Percentiles rank a stretch among this genome's conserved stretches.
Conservation (phyloP, 2,329 filamentous ascomycete species). For the Ceratocystis lukuohia region DNA sequence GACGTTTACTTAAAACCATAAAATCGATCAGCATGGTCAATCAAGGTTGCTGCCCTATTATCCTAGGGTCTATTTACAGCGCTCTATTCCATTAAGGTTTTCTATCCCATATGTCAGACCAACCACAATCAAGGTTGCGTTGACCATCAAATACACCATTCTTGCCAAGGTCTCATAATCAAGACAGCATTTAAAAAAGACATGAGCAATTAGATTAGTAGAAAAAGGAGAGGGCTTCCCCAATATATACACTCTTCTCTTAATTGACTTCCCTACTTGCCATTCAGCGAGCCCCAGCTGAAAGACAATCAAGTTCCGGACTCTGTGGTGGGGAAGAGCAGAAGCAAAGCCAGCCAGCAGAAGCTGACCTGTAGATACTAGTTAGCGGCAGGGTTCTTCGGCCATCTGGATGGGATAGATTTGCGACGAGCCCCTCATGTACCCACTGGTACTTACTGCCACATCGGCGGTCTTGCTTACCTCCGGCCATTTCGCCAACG, state of each 20-base stretch:
- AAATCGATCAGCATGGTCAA: too few species aligned
- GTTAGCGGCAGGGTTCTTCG: too few species aligned
- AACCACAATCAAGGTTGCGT: background rate
- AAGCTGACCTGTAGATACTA: background rate
- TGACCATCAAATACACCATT: background rate
- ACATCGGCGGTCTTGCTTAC: background rate
- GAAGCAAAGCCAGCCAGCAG: background rate
- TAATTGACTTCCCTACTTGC: background rate
- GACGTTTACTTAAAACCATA: too few species aligned
- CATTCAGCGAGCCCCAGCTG: too few species aligned
- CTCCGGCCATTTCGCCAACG: background rate
- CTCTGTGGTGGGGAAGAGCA: background rate
- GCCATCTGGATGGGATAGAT: too few species aligned
- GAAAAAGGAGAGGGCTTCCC: background rate
- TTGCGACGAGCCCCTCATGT: background rate
- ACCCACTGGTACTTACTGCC: background rate
- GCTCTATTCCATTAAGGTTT: background rate
- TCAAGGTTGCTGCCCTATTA: background rate
- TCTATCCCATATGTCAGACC: background rate
- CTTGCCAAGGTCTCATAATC: conserved; percentile 5
- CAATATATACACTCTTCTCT: background rate
- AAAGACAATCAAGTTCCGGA: background rate
- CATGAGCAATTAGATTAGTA: too few species aligned
- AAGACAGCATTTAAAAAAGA: background rate
- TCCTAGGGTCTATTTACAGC: background rate